These are phyloP conservation scores for Claviceps citrina DNA, from an alignment of 2,329 filamentous ascomycete species.

Conservation along the genomic window DNA sequence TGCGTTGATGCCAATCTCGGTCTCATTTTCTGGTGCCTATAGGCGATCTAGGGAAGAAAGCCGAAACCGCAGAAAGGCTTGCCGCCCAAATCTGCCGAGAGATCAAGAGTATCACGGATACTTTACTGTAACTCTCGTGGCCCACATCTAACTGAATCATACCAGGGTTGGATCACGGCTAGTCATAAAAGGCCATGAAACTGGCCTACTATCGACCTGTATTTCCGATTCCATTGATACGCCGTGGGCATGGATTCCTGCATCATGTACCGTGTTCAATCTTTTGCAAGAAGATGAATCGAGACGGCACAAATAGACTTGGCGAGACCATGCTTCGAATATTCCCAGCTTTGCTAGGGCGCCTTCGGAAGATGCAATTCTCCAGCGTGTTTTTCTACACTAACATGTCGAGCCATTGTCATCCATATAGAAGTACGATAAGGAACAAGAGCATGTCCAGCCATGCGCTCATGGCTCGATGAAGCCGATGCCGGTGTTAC, in stretches of 20 bases:
- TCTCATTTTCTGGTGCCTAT: background rate
- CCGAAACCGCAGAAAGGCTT: background rate
- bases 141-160: background rate
- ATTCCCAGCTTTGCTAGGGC: background rate
- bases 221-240: too few species aligned
- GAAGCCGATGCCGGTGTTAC: background rate
- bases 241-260: background rate
- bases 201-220: background rate
- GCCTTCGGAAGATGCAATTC: background rate
- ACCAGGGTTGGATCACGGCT: background rate
- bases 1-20: background rate
- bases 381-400: background rate
- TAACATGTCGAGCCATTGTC: background rate
- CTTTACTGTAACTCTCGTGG: background rate
- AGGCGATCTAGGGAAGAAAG: background rate
- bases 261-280: background rate
- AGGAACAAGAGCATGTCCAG: background rate
- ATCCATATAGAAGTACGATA: background rate
- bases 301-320: background rate
- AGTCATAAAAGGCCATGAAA: background rate
- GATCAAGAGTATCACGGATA: background rate
- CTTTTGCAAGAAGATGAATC: too few species aligned
- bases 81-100: too few species aligned
- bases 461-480: background rate
- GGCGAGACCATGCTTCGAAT: background rate